Evolutionary conservation across 2,329 filamentous ascomycete species (phyloP).

Genomic region (Fusarium beomiforme): DNA sequence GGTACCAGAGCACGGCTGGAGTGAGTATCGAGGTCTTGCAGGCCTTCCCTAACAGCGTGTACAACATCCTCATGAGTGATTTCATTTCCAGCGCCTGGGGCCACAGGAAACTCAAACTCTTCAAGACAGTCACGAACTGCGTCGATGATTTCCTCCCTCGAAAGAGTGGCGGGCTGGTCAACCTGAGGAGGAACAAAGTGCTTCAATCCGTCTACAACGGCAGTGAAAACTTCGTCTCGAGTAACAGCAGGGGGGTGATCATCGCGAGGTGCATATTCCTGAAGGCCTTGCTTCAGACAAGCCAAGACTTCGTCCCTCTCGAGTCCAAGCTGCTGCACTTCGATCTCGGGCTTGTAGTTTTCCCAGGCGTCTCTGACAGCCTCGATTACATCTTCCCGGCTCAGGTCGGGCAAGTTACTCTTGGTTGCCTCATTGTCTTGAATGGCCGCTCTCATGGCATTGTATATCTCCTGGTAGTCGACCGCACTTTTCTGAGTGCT

Average conservation of each 20-base stretch:
- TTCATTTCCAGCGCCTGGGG: constrained; percentile 62
- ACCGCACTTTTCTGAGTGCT: constrained; percentile 69
- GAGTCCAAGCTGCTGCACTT: constrained; percentile 88
- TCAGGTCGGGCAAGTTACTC: constrained; percentile 58
- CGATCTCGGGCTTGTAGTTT: constrained; percentile 91
- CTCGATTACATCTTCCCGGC: constrained; percentile 84
- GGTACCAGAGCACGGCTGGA: constrained; percentile 54
- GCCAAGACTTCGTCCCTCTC: constrained; percentile 90
- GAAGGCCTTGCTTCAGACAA: constrained; percentile 86
- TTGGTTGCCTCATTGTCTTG: constrained; percentile 65
- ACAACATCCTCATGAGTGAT: constrained; percentile 71
- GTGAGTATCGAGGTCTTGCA: constrained; percentile 61
- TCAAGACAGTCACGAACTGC: constrained; percentile 88
- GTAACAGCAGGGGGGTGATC: constrained; percentile 70
- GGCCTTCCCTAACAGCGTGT: constrained; percentile 69
- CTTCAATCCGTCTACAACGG: constrained; percentile 86
- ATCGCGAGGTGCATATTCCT: constrained; percentile 72
- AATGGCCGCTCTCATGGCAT: constrained; percentile 80
- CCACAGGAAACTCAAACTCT: constrained; percentile 79
- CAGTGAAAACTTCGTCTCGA: constrained; percentile 85
- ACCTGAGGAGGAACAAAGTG: constrained; percentile 80
- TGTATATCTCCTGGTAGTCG: constrained; percentile 87
- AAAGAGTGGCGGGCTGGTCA: constrained; percentile 74
- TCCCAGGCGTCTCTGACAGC: constrained; percentile 94
- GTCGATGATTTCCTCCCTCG: constrained; percentile 83